A percentile compares a stretch with the other conserved stretches of the same genome.
Evolutionary conservation across 2,329 filamentous ascomycete genomes (phyloP).

Genomic region (Ophiostoma sp.): DNA sequence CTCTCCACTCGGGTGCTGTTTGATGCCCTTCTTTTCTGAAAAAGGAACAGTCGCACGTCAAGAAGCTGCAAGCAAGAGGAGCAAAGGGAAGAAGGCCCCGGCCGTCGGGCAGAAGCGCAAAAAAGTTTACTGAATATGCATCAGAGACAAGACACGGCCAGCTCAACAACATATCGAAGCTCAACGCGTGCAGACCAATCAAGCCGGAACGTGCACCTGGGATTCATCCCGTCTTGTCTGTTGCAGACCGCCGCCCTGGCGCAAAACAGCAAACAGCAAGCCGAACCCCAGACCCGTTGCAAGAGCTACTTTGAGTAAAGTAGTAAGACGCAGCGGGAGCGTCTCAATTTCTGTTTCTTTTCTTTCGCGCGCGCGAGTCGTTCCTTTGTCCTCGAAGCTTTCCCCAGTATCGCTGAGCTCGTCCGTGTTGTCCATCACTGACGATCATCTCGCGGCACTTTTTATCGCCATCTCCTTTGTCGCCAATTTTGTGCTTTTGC

Average conservation of each 20-base stretch:
- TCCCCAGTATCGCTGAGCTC: neutral
- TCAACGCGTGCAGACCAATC: conserved; percentile 29
- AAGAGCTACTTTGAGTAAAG: neutral
- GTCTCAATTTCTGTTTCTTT: neutral
- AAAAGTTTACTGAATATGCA: neutral
- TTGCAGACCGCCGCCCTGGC: conserved; percentile 17
- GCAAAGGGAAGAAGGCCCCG: conserved; percentile 2
- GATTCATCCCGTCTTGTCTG: conserved; percentile 16
- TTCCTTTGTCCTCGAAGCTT: neutral
- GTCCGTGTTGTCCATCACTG: neutral
- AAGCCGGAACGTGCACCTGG: conserved; percentile 30
- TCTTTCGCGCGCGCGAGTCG: neutral
- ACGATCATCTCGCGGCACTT: neutral
- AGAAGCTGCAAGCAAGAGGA: neutral
- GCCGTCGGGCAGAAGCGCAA: conserved; percentile 8
- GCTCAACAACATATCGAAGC: neutral
- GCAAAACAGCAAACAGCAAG: neutral
- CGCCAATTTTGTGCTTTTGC: neutral
- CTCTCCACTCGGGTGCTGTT: too few relatives aligned
- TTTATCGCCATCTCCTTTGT: neutral
- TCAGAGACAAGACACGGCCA: neutral
- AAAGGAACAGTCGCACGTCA: neutral
- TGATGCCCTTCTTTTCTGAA: neutral
- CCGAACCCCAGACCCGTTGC: conserved; percentile 7
- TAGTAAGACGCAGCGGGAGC: neutral